Evolutionary conservation across 768 basidiomycete genomes (phyloP), one percentile per base, ranked within the genome.

Genomic region (Chalciporus sphaerocephalus): DNA sequence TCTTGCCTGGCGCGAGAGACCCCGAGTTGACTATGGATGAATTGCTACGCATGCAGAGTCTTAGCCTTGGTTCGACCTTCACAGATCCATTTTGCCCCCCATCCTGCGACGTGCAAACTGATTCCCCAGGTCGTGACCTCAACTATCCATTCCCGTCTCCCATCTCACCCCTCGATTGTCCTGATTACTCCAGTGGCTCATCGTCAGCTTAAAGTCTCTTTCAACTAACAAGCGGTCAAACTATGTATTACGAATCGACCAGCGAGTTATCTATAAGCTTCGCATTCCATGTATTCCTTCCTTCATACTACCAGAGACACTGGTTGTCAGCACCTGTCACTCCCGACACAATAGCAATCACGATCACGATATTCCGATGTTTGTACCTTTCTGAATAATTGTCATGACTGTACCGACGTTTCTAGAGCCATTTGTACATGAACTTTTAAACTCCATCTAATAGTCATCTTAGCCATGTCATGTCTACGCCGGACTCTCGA

Each of bases 71-170:
- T 12, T 43, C 58, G 21, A 47, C 44, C 6, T 65, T 65, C 36
- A 60, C 46, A 3, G 52, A 64, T 51, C 62, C 62, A 0, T 64
- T 62, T 50, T 50, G 43, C 25, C 34, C 32, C 6, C 10, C 47
- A 8, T n/a, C 35, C 25, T 16, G 34, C 6, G 15, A 32, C 13
- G 13, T n/a, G n/a, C n/a, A n/a, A n/a, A n/a, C n/a, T 13, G 1
- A 42, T 7, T 30, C 43, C 5, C 17, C 33, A 20, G 44, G 38
- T 27, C 17, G 38, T 28, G 42, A 17, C 16, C 35, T 35, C 16
- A 42, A 27, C 24, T 42, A 12, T 38, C 0, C 43, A 2, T 48
- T 50, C 12, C 16, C 46, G 15, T 39, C 27, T 17, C n/a, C 41
- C 6, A 44, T 61, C n/a, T 45, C 60, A 1, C 61, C 62, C 0